Base-by-base conservation (phyloP, 768 basidiomycete species). In the Mycena polygramma region DNA sequence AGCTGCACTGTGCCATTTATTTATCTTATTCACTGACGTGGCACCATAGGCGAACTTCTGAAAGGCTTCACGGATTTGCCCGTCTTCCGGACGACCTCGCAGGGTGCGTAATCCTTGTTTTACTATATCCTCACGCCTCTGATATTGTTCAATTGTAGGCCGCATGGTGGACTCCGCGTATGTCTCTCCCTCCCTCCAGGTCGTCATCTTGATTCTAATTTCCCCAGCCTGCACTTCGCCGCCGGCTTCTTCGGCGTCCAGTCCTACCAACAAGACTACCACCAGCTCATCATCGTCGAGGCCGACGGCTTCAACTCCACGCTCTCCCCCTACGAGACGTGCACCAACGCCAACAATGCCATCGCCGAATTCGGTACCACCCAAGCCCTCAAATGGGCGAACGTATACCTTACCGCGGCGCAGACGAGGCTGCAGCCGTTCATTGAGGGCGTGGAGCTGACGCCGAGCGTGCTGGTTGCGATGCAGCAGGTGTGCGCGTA, bases 401-500 rank as follows among this genome's bases (percentile, higher is more conserved):
- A 75, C 0, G 82, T 86, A 5, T 95, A 93, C 79, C 83, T 95
- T 9, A 78, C 81, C 62, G 83, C 85, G 30, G 89, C 93, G 0
- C 79, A 82, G 37, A 79, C 82, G 62, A 82, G 94, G 24, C 75
- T 95, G 4, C 81, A 86, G 59, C 77, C 77, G 11, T 80, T 83
- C 55, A 68, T 93, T 15, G 72, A 82, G 11, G 91, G 91, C 7
- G 84, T 89, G 52, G 77, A 85, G 11, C 78, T 93, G 54, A 85
- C 82, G 10, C 79, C 86, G 7, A 79, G 83, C 17, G 88, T 92
- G 70, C 75, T 90, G 5, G 86, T 89, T 51, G 84, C 82, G 8
- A 87, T 92, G 84, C 92, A 92, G 70, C 86, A 89, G 75, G 80
- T 90, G 71, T 94, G 93, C 74, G 91, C 91, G 11, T 93, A 93